Base-by-base conservation (phyloP, 2,329 filamentous ascomycete genomes). In the Trichoderma polysporum region DNA sequence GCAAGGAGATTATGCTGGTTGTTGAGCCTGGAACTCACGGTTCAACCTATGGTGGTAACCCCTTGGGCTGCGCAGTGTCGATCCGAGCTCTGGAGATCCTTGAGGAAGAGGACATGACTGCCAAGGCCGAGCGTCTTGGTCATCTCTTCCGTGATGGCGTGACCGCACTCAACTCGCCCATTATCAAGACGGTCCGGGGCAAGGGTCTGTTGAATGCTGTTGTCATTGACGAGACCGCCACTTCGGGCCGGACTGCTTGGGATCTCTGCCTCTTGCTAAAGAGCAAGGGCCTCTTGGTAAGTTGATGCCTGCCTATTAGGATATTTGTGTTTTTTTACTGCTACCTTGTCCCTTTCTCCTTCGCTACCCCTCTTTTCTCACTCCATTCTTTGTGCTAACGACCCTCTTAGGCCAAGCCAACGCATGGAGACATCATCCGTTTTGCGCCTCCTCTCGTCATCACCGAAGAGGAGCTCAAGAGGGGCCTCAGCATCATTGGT, bases 41-140 rank as follows among this genome's bases (percentile, higher is more conserved):
- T 57, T 97, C 93, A 49, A 99, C 95, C n/a, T 99, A 98, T 76
- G 95, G 95, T 69, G 95, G 95, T 59, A 99, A 99, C 81, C 95
- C 95, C 19, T 85, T 99, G 13, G 95, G 94, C 27, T 98, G 93
- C 73, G 95, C 95, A 45, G 92, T 99, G 33, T 96, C 94, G 27
- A 97, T 99, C 76, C 91, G 94, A 70, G 95, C 95, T 22, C 85
- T 99, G 52, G 94, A 99, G 84, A 87, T 99, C 64, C 90, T 99
- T 73, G 88, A 94, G 75, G 95, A 99, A 78, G 94, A 97, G 81
- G 85, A 92, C 70, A 88, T 99, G 81, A 91, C 93, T 27, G 90
- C 91, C 76, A 90, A 90, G 66, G 93, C 95, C 3, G 89, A 97
- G 78, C 84, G 83, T 70, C 83, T 98, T 29, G 95, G 95, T 57